Conservation (phyloP, 164 flowering plant genomes). For the Vitis vinifera region DNA sequence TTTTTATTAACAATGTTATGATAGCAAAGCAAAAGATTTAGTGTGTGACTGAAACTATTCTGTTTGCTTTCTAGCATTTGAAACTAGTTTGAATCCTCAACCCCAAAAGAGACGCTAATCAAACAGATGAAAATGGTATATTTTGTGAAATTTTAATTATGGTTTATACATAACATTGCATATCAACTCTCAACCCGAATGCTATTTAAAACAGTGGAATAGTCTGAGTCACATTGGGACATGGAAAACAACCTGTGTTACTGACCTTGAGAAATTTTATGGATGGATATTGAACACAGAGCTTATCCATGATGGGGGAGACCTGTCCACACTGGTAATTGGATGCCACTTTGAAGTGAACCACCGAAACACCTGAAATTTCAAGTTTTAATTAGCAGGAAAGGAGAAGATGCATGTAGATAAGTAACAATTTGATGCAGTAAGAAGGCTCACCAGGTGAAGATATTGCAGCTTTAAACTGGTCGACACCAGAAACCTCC, state of each 20-base stretch:
- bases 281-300: slow-evolving; percentile 69
- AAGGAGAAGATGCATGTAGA: not conserved
- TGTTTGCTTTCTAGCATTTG: too few relatives aligned
- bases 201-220: not conserved
- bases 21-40: too few relatives aligned
- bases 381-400: not conserved
- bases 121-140: too few relatives aligned
- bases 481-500: slow-evolving; percentile 60
- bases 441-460: slow-evolving; percentile 52
- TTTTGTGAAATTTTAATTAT: too few relatives aligned
- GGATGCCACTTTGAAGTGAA: slow-evolving; percentile 56
- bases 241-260: not conserved
- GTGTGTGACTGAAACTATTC: too few relatives aligned
- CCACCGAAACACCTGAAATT: slow-evolving; percentile 64
- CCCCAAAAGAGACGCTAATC: too few relatives aligned
- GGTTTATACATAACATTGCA: too few relatives aligned
- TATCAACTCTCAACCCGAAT: not conserved
- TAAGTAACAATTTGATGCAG: not conserved
- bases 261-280: slow-evolving; percentile 73
- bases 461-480: slow-evolving; percentile 64
- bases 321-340: slow-evolving; percentile 61
- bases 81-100: too few relatives aligned
- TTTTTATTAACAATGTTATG: too few relatives aligned
- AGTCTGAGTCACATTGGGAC: not conserved
- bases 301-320: slow-evolving; percentile 53